Percentiles rank a stretch among this genome's conserved stretches.
Conservation (phyloP, 805 yeast species). For the Peterozyma xylosa region DNA sequence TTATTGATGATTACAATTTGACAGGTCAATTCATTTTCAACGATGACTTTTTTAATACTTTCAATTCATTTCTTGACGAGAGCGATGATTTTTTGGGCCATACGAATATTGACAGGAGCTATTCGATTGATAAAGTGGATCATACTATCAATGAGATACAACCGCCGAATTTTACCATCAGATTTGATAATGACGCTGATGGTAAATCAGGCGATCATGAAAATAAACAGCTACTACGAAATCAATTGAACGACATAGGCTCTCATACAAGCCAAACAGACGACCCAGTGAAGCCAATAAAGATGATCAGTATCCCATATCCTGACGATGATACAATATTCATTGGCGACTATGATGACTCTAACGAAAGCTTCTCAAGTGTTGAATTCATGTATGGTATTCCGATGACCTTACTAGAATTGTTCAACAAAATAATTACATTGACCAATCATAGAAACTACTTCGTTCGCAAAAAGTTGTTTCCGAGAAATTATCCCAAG, state of each 20-base stretch:
- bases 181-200: not conserved
- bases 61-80: conserved; percentile 4
- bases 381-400: conserved; percentile 39
- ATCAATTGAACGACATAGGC: not conserved
- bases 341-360: conserved; percentile 7
- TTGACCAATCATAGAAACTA: conserved; percentile 46
- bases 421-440: conserved; percentile 36
- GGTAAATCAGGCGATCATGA: conserved; percentile 1
- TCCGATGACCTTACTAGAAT: conserved; percentile 36
- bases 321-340: conserved; percentile 12
- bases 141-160: not conserved
- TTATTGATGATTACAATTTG: conserved; percentile 20
- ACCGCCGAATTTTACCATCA: not conserved
- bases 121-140: not conserved
- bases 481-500: conserved; percentile 48
- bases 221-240: conserved; percentile 1
- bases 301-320: conserved; percentile 11
- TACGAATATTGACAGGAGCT: not conserved
- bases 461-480: conserved; percentile 30
- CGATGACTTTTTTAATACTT: conserved; percentile 15
- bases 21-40: conserved; percentile 15
- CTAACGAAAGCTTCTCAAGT: conserved; percentile 10
- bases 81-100: not conserved
- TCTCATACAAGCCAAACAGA: not conserved
- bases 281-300: not conserved